A percentile compares a stretch with the other conserved stretches of the same genome.
Conservation (phyloP, 2,329 filamentous ascomycete species). For the Stenocarpella maydis region DNA sequence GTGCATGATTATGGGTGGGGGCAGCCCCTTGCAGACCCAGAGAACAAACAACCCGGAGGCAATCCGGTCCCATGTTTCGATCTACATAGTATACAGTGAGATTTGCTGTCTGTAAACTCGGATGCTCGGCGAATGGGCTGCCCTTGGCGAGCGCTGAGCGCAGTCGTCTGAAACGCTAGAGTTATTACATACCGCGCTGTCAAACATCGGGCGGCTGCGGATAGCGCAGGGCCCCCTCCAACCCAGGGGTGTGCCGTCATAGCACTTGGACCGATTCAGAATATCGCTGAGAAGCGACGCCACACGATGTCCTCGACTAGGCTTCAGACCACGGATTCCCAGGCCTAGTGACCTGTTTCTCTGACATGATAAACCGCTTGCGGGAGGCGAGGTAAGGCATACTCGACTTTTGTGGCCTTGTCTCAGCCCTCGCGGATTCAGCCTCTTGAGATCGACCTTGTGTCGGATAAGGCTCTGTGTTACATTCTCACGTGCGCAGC, state of each 20-base stretch:
- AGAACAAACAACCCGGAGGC: not conserved
- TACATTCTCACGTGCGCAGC: not conserved
- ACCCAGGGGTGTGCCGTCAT: not conserved
- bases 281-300: not conserved
- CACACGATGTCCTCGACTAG: not conserved
- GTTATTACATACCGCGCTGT: constrained; percentile 17
- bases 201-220: constrained; percentile 17
- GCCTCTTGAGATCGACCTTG: not conserved
- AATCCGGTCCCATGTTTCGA: constrained; percentile 1
- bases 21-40: not conserved
- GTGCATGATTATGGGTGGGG: not conserved
- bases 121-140: constrained; percentile 7
- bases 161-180: constrained; percentile 21
- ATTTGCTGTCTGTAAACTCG: not conserved
- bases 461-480: constrained; percentile 13
- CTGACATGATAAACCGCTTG: not conserved
- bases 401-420: not conserved
- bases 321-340: constrained; percentile 12
- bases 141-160: constrained; percentile 8
- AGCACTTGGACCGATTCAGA: not conserved
- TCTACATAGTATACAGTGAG: no score
- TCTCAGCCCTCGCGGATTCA: not conserved
- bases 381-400: not conserved
- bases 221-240: not conserved
- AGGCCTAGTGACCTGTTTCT: not conserved